Conservation (phyloP, 345 rosid genomes). For the Rhodomyrtus tomentosa region DNA sequence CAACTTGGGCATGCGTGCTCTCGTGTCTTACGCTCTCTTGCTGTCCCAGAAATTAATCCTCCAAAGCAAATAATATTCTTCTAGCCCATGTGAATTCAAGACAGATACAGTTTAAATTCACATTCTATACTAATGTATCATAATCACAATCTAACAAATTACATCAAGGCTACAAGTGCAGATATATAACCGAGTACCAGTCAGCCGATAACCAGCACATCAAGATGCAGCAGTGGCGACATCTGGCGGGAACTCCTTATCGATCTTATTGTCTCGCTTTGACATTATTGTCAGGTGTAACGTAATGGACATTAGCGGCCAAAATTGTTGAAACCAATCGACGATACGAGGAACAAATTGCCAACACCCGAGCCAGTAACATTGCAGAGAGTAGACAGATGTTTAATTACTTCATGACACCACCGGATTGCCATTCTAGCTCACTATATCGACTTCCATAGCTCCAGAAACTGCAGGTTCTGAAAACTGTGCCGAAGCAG, state of each 20-base stretch:
- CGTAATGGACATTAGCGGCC: neutral
- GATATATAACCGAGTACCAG: neutral
- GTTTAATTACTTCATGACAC: neutral
- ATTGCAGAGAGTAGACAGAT: neutral
- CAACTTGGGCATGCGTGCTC: neutral
- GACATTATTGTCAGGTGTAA: neutral
- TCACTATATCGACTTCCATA: conserved; percentile 33
- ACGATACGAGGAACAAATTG: neutral
- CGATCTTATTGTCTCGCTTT: neutral
- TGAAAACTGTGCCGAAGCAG: conserved; percentile 10
- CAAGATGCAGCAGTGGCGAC: neutral
- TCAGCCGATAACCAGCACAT: neutral
- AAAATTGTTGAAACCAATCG: neutral
- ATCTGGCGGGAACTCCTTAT: neutral
- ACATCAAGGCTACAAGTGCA: neutral
- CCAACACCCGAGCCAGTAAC: neutral
- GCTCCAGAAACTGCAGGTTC: conserved; percentile 20
- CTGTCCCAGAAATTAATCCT: neutral
- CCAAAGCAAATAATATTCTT: neutral
- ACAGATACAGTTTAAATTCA: neutral
- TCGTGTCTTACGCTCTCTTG: neutral
- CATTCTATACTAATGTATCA: neutral
- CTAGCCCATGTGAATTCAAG: neutral
- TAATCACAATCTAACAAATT: neutral
- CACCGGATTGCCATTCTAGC: neutral